Base-by-base conservation (phyloP, 1,284 basidiomycete genomes). In the Pseudozyma flocculosa region DNA sequence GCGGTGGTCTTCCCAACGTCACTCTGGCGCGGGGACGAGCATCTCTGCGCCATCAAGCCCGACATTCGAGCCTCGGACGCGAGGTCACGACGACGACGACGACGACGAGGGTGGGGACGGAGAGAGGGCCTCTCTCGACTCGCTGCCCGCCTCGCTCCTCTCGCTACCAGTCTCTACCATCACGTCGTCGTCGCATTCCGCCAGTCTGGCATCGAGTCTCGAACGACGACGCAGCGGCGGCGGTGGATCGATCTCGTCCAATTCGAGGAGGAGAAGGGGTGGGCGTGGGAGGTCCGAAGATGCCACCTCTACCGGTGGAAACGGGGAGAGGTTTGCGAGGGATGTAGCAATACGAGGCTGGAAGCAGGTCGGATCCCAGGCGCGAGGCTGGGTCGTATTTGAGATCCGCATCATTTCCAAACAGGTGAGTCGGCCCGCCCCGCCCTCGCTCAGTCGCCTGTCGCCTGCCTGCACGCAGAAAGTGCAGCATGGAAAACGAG, bases 381-480 rank as follows among this genome's bases (percentile, higher is more conserved):
- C 61, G 2, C 53, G 69, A 15, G 74, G 74, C 2, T 76, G 62
- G 63, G 68, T 75, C 18, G 68, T 69, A 13, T 76, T 61, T 37
- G 69, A 73, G 18, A 54, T 76, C 7, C 45, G 52, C 10, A 54
- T 76, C 34, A 45, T 55, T 22, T 66, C 69, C 17, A 55, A 51
- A 14, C 67, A 43, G 45, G 57, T 62, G 40, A 24, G 34, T 30
- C 21, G 14, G 11, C 32, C 24, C 18, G 23, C 10, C 43, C 24
- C 22, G 11, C 29, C 11, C 30, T 21, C 13, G 14, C 34, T 24
- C 11, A 10, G 7, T 22, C 34, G 14, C 30, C 18, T 22, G 21
- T 2, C 32, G 22, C 14, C 21, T 26, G n/a, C n/a, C n/a, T n/a
- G n/a, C n/a, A n/a, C n/a, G n/a, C n/a, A n/a, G n/a, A n/a, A n/a